Conservation (phyloP, 768 basidiomycete genomes). For the Botryobasidium botryosum region DNA sequence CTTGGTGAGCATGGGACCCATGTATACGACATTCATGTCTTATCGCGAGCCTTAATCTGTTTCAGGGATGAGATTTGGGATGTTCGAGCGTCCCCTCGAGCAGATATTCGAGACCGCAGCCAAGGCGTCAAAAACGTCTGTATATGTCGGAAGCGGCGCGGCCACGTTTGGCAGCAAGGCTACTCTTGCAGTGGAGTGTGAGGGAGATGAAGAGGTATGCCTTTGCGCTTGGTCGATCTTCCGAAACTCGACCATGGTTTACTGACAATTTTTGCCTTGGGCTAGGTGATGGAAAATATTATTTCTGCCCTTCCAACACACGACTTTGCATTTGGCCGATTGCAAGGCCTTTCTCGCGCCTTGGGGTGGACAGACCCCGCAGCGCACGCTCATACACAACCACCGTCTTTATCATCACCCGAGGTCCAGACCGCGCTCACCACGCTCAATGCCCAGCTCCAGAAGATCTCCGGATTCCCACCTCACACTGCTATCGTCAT, state of each 20-base stretch:
- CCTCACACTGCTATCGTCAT: constrained; percentile 67
- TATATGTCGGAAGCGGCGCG: constrained; percentile 23
- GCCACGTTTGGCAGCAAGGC: constrained; percentile 50
- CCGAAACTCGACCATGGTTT: not conserved
- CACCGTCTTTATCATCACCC: constrained; percentile 19
- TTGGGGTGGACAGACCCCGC: constrained; percentile 55
- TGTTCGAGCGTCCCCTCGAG: constrained; percentile 72
- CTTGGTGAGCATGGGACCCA: constrained; percentile 30
- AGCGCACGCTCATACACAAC: constrained; percentile 3
- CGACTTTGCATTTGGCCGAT: constrained; percentile 69
- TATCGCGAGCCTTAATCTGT: too few species aligned
- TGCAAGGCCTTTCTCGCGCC: constrained; percentile 64
- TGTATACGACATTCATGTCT: too few species aligned
- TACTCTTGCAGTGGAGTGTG: constrained; percentile 56
- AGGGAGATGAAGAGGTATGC: constrained; percentile 54
- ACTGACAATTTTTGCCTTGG: not conserved
- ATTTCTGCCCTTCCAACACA: constrained; percentile 41
- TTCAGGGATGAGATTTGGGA: constrained; percentile 58
- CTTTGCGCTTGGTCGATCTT: not conserved
- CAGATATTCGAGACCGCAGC: constrained; percentile 66
- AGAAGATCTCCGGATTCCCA: constrained; percentile 52
- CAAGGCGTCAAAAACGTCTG: constrained; percentile 30
- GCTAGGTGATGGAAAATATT: constrained; percentile 38
- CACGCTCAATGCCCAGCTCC: constrained; percentile 43
- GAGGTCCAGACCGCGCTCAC: constrained; percentile 22